Evolutionary conservation across 805 yeast species (phyloP).

Genomic region (Kodamaea hsintzibuensis): DNA sequence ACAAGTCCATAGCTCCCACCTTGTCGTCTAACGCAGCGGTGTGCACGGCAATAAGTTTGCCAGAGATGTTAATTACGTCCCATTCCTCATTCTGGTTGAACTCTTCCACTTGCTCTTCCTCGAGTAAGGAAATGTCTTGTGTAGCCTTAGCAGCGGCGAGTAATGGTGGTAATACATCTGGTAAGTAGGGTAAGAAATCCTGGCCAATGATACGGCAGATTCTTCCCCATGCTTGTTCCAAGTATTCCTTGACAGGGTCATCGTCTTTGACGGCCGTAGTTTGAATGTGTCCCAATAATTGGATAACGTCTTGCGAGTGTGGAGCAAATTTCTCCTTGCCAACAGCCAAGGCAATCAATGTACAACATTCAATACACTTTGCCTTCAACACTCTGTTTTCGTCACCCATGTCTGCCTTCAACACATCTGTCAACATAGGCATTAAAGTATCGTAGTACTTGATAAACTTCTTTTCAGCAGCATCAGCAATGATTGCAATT

Average conservation of each 20-base stretch:
- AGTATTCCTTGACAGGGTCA: slow-evolving; percentile 82
- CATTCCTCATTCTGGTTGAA: slow-evolving; percentile 85
- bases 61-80: slow-evolving; percentile 90
- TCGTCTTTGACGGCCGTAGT: slow-evolving; percentile 58
- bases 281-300: slow-evolving; percentile 73
- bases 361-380: slow-evolving; percentile 93
- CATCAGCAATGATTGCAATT: slow-evolving; percentile 95
- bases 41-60: slow-evolving; percentile 92
- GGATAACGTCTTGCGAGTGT: slow-evolving; percentile 71
- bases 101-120: slow-evolving; percentile 84
- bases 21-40: slow-evolving; percentile 94
- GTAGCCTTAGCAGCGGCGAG: slow-evolving; percentile 82
- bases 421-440: slow-evolving; percentile 80
- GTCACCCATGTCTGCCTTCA: slow-evolving; percentile 74
- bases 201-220: slow-evolving; percentile 82
- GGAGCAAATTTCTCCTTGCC: slow-evolving; percentile 86
- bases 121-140: slow-evolving; percentile 85
- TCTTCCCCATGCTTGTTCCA: slow-evolving; percentile 96
- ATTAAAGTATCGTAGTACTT: slow-evolving; percentile 93
- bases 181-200: slow-evolving; percentile 82
- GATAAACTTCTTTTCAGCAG: slow-evolving; percentile 83
- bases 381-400: slow-evolving; percentile 83
- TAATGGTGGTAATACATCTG: slow-evolving; percentile 87
- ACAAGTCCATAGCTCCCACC: slow-evolving; percentile 85
- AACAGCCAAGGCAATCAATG: slow-evolving; percentile 91